A percentile compares a stretch with the other conserved stretches of the same genome.
Evolutionary conservation across 495 filamentous ascomycete species (phyloP).

Genomic region (Pseudomonodictys pantanalensis): DNA sequence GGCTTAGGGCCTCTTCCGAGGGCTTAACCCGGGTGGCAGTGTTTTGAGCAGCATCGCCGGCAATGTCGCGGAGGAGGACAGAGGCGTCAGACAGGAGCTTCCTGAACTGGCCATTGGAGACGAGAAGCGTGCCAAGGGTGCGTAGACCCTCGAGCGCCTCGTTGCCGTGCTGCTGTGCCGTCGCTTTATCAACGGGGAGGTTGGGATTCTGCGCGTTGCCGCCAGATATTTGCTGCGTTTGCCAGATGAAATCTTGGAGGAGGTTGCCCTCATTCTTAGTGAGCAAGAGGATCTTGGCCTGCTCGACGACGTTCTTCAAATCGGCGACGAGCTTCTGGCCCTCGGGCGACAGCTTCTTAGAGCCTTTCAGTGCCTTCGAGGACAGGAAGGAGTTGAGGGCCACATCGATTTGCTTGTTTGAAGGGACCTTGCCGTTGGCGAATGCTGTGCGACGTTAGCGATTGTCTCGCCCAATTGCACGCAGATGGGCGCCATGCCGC

Average conservation of each 20-base stretch:
- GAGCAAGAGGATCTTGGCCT: slow-evolving; percentile 83
- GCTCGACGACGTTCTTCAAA: slow-evolving; percentile 75
- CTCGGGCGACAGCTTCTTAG: slow-evolving; percentile 75
- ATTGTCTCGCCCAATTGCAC: neutral
- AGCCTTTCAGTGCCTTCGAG: slow-evolving; percentile 65
- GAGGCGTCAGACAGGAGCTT: slow-evolving; percentile 89
- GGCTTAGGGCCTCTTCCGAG: slow-evolving; percentile 67
- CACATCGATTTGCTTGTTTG: slow-evolving; percentile 93
- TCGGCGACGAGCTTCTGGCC: slow-evolving; percentile 75
- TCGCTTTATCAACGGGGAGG: slow-evolving; percentile 68
- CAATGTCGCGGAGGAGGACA: slow-evolving; percentile 80
- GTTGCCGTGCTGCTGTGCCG: slow-evolving; percentile 75
- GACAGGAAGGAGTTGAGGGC: slow-evolving; percentile 80
- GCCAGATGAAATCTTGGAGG: slow-evolving; percentile 95
- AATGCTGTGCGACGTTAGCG: slow-evolving; percentile 58
- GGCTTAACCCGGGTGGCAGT: slow-evolving; percentile 78
- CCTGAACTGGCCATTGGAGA: slow-evolving; percentile 95
- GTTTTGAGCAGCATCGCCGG: slow-evolving; percentile 81
- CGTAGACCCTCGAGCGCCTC: slow-evolving; percentile 81
- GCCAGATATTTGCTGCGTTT: slow-evolving; percentile 70
- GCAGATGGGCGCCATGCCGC: neutral
- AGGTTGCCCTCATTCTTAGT: slow-evolving; percentile 94
- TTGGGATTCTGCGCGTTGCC: slow-evolving; percentile 57
- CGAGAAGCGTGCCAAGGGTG: slow-evolving; percentile 81
- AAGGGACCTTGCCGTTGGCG: slow-evolving; percentile 71